phyloP scores from a whole-genome alignment of 768 basidiomycete species.

The Rhodotorula babjevae region DNA sequence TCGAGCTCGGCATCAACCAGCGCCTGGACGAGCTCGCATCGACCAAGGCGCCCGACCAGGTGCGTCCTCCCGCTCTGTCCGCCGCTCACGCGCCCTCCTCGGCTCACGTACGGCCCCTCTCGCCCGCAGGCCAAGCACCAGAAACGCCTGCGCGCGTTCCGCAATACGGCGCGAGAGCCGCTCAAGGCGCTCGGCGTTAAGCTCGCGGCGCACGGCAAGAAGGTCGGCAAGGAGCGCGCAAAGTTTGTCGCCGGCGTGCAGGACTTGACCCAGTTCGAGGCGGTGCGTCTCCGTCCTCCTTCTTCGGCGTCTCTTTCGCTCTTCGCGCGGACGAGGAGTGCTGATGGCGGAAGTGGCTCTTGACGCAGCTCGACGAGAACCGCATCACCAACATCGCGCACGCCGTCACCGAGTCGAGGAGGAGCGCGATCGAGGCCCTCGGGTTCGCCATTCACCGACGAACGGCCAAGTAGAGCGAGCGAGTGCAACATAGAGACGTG shows the following conservation, averaged over 20 bases:
- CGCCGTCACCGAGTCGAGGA: constrained; percentile 29
- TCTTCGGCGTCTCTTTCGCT: neutral
- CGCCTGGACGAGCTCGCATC: constrained; percentile 11
- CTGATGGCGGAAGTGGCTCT: neutral
- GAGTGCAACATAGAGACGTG: too few relatives aligned
- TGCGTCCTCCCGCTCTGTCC: neutral
- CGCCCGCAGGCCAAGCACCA: constrained; percentile 21
- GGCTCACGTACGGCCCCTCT: neutral
- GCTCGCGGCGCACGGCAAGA: constrained; percentile 34
- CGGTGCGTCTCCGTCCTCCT: neutral
- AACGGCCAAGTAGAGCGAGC: constrained; percentile 13
- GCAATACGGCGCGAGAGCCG: constrained; percentile 25
- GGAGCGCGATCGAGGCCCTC: constrained; percentile 19
- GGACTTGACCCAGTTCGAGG: constrained; percentile 7
- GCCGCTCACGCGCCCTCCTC: neutral
- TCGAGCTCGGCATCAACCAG: constrained; percentile 51
- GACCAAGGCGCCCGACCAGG: constrained; percentile 24
- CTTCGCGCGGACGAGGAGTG: neutral
- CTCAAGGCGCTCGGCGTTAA: constrained; percentile 14
- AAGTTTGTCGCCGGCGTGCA: constrained; percentile 17
- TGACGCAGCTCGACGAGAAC: constrained; percentile 28
- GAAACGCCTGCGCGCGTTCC: constrained; percentile 30
- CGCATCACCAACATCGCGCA: constrained; percentile 19
- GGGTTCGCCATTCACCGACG: constrained; percentile 25
- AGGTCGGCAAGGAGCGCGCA: constrained; percentile 30